Evolutionary conservation across 495 filamentous ascomycete species (phyloP).

Genomic region (Niebla homalea): DNA sequence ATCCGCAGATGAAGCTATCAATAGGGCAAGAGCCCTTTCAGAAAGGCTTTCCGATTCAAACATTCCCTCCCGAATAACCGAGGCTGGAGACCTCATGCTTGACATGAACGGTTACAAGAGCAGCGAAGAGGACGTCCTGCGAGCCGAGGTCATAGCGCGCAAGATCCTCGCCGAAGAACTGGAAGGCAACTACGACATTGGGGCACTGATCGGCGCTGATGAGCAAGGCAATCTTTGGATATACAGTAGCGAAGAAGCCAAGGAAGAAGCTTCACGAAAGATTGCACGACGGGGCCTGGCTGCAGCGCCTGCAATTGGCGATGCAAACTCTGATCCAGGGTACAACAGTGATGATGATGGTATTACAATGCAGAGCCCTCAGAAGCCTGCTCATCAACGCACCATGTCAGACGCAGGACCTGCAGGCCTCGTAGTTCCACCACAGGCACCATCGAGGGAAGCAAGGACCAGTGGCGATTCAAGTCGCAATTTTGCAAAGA

Average conservation of each 20-base stretch:
- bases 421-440: constrained; percentile 56
- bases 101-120: constrained; percentile 97
- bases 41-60: constrained; percentile 80
- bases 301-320: constrained; percentile 42
- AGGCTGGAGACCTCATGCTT: constrained; percentile 91
- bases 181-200: constrained; percentile 91
- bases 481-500: constrained; percentile 87
- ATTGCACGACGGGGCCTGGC: constrained; percentile 39
- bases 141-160: constrained; percentile 85
- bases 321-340: constrained; percentile 81
- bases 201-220: constrained; percentile 85
- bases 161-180: constrained; percentile 91
- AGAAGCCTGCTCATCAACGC: constrained; percentile 34
- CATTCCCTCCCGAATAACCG: constrained; percentile 81
- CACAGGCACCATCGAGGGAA: constrained; percentile 55
- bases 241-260: constrained; percentile 93
- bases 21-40: constrained; percentile 72
- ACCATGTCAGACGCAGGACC: constrained; percentile 59
- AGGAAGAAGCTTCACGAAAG: constrained; percentile 52
- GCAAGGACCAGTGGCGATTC: constrained; percentile 44
- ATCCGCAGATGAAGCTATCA: constrained; percentile 61
- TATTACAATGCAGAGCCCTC: constrained; percentile 22
- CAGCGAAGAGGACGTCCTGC: constrained; percentile 78
- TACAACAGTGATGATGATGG: constrained; percentile 75
- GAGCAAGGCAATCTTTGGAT: constrained; percentile 97